A percentile compares a stretch with the other conserved stretches of the same genome.
phyloP scores from a whole-genome alignment of 208 protist genomes.

The Vickermania spadyakhi region DNA sequence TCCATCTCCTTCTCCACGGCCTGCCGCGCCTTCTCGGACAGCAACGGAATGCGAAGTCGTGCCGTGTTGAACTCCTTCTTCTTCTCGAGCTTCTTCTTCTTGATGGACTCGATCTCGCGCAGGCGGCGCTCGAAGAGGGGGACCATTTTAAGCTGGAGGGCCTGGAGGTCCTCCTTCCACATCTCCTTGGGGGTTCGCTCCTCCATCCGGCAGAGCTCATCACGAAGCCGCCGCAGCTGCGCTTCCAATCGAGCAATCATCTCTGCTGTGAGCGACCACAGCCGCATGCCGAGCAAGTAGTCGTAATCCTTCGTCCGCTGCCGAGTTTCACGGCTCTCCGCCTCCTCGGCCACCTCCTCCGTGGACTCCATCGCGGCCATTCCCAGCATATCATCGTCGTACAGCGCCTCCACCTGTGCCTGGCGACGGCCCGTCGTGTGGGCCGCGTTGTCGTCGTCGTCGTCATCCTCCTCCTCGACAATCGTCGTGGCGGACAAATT shows the following conservation, averaged over 20 bases:
- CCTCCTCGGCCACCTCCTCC: constrained; percentile 12
- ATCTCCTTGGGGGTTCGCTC: constrained; percentile 71
- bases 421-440: not conserved
- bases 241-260: constrained; percentile 89
- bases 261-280: constrained; percentile 97
- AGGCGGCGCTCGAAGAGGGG: constrained; percentile 51
- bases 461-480: constrained; percentile 41
- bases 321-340: constrained; percentile 44
- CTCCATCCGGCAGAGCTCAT: constrained; percentile 76
- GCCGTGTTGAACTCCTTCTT: constrained; percentile 62
- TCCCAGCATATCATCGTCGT: constrained; percentile 21
- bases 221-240: constrained; percentile 64
- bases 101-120: constrained; percentile 57
- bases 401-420: constrained; percentile 4
- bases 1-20: constrained; percentile 58
- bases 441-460: constrained; percentile 3
- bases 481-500: constrained; percentile 76
- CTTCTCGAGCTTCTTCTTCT: constrained; percentile 81
- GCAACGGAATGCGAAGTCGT: constrained; percentile 70
- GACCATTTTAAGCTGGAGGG: constrained; percentile 48
- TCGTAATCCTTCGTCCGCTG: constrained; percentile 90
- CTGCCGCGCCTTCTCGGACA: constrained; percentile 76
- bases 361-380: constrained; percentile 6
- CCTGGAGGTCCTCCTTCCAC: constrained; percentile 84
- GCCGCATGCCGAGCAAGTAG: constrained; percentile 98